These are phyloP conservation scores for Apostasia shenzhenica DNA, from an alignment of 106 monocot species.

Conservation along the genomic window DNA sequence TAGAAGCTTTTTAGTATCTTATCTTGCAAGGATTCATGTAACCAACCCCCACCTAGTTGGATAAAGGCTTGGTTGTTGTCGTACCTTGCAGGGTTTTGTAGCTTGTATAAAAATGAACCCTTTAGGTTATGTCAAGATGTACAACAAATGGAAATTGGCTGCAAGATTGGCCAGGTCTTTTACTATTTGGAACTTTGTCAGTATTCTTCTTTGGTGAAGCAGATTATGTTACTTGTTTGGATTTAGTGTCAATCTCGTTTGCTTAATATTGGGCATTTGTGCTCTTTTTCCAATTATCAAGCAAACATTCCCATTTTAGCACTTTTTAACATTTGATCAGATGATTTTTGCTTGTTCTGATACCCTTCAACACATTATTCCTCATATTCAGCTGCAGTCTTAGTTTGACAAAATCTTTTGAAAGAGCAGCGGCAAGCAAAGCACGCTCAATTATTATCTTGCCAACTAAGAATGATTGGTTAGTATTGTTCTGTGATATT, in stretches of 20 bases:
- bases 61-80: too few relatives aligned
- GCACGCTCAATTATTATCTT: slow-evolving; percentile 84
- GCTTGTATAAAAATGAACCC: too few relatives aligned
- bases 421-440: slow-evolving; percentile 91
- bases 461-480: slow-evolving; percentile 76
- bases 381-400: slow-evolving; percentile 75
- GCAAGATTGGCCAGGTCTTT: too few relatives aligned
- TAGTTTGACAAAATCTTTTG: slow-evolving; percentile 94
- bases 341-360: not conserved
- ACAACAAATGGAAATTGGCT: too few relatives aligned
- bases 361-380: slow-evolving; percentile 1
- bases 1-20: too few relatives aligned
- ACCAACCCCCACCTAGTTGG: too few relatives aligned
- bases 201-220: not conserved
- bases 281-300: not conserved
- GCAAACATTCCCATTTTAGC: not conserved
- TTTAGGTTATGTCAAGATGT: too few relatives aligned
- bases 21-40: too few relatives aligned
- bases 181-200: too few relatives aligned
- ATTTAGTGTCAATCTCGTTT: not conserved
- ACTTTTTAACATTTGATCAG: not conserved
- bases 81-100: too few relatives aligned
- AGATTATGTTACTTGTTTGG: not conserved
- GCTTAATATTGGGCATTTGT: not conserved
- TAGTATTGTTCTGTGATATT: slow-evolving; percentile 8